Evolutionary conservation across 2,329 filamentous ascomycete genomes (phyloP).

Genomic region (Clonostachys chloroleuca): DNA sequence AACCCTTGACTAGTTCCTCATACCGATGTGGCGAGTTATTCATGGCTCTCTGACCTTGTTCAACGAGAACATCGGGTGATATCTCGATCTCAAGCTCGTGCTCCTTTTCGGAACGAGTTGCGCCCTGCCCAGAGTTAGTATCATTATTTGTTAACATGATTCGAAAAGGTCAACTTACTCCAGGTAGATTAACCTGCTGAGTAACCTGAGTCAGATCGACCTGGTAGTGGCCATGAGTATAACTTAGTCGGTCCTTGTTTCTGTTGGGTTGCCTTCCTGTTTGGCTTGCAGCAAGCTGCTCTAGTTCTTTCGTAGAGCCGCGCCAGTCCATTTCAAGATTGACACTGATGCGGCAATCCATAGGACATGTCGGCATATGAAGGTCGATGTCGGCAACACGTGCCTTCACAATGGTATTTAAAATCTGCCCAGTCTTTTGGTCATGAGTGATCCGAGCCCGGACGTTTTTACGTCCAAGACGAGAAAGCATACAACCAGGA

Average conservation of each 20-base stretch:
- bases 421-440: constrained; percentile 62
- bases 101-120: constrained; percentile 51
- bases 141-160: not conserved
- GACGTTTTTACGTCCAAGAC: constrained; percentile 39
- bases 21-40: constrained; percentile 53
- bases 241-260: constrained; percentile 87
- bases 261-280: constrained; percentile 52
- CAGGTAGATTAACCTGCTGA: constrained; percentile 27
- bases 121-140: constrained; percentile 20
- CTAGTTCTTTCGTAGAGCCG: constrained; percentile 57
- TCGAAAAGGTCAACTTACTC: constrained; percentile 23
- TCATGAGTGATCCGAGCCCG: constrained; percentile 67
- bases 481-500: constrained; percentile 58
- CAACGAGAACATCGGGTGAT: constrained; percentile 55
- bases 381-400: constrained; percentile 87
- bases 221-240: constrained; percentile 82
- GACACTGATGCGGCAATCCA: constrained; percentile 91
- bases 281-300: constrained; percentile 28
- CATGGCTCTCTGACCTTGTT: constrained; percentile 58
- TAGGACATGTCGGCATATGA: constrained; percentile 68
- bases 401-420: constrained; percentile 86
- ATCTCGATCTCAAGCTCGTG: constrained; percentile 82
- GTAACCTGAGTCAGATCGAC: constrained; percentile 92
- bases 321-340: constrained; percentile 91
- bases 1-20: constrained; percentile 63